Conservation (phyloP, 1,284 basidiomycete species). For the Austroboletus niveus region DNA sequence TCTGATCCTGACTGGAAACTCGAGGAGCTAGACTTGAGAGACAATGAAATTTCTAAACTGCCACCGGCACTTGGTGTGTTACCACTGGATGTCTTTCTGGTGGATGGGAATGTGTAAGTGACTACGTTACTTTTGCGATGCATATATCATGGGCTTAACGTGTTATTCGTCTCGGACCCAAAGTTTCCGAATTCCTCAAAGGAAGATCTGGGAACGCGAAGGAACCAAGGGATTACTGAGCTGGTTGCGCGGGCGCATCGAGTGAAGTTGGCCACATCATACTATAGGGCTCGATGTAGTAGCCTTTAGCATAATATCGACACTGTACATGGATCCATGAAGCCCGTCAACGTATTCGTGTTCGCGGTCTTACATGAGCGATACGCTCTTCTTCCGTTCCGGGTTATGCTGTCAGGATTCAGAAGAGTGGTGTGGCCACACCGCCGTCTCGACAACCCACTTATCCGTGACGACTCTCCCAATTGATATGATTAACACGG, state of each 20-base stretch:
- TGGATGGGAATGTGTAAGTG: conserved; percentile 80
- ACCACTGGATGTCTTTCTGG: conserved; percentile 73
- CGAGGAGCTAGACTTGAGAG: conserved; percentile 75
- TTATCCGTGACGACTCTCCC: too few relatives aligned
- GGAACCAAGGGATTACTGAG: conserved; percentile 76
- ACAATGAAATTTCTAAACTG: conserved; percentile 71
- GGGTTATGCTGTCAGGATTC: too few relatives aligned
- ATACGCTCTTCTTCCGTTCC: too few relatives aligned
- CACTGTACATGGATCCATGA: too few relatives aligned
- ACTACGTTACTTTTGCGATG: conserved; percentile 1
- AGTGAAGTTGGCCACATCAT: conserved; percentile 34
- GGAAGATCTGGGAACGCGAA: conserved; percentile 79
- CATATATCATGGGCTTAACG: conserved; percentile 2
- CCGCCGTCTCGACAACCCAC: too few relatives aligned
- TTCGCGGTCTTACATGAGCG: too few relatives aligned
- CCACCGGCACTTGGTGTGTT: conserved; percentile 67
- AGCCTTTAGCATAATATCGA: background rate
- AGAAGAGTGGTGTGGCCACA: too few relatives aligned
- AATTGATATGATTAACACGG: too few relatives aligned
- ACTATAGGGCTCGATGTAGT: background rate
- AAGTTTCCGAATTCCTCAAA: conserved; percentile 77
- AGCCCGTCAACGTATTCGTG: too few relatives aligned
- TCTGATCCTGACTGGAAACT: conserved; percentile 65
- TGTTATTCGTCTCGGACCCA: background rate
- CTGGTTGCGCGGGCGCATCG: conserved; percentile 71